Percentiles rank a stretch among this genome's conserved stretches.
Conservation (phyloP, 345 rosid species). For the Pugionium cornutum region DNA sequence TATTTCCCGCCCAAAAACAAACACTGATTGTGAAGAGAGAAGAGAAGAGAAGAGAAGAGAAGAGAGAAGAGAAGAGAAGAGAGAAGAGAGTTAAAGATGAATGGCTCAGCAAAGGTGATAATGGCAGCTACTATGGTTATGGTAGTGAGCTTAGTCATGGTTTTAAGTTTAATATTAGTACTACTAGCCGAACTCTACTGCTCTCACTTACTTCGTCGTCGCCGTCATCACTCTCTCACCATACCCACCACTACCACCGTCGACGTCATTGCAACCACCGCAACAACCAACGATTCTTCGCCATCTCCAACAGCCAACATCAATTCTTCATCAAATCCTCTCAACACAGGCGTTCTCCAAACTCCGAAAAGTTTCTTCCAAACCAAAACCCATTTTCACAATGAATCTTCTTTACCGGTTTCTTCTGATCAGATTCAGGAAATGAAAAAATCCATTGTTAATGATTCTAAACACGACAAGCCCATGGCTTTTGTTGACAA, state of each 20-base stretch:
- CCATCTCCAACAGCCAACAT: constrained; percentile 18
- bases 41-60: not conserved
- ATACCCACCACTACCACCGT: constrained; percentile 34
- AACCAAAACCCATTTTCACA: constrained; percentile 45
- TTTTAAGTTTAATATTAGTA: constrained; percentile 65
- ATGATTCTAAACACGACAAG: not conserved
- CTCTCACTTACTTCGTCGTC: constrained; percentile 65
- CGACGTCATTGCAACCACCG: constrained; percentile 29
- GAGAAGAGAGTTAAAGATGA: constrained; percentile 47
- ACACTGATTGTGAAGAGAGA: no score
- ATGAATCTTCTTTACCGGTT: not conserved
- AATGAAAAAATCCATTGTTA: constrained; percentile 30
- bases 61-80: not conserved
- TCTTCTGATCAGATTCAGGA: constrained; percentile 42
- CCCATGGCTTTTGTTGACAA: constrained; percentile 21
- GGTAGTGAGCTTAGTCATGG: constrained; percentile 77
- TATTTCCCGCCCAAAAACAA: no score
- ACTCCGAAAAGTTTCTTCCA: constrained; percentile 58
- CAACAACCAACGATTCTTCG: constrained; percentile 4
- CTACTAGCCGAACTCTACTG: constrained; percentile 40
- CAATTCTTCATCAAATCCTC: constrained; percentile 43
- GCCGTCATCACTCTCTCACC: constrained; percentile 41
- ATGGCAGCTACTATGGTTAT: constrained; percentile 86
- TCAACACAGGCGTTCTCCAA: constrained; percentile 11
- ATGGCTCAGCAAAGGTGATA: constrained; percentile 71